Conservation (phyloP, 2,329 filamentous ascomycete genomes). For the Simplicillium sp. region DNA sequence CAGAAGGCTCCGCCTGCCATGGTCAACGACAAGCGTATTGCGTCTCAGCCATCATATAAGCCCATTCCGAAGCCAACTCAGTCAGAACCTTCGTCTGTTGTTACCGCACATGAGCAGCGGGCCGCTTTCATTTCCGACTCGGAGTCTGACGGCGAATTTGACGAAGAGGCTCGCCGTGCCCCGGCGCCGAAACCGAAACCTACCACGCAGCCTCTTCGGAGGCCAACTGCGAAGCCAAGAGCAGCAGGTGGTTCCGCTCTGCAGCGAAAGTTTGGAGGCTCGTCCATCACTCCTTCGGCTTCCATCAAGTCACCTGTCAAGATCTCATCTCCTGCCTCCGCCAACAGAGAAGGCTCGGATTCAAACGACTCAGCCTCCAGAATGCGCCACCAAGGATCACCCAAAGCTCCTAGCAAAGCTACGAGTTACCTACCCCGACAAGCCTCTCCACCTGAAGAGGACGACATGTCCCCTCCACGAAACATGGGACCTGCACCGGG, state of each 20-base stretch:
- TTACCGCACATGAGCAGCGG: slow-evolving; percentile 21
- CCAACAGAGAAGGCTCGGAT: not conserved
- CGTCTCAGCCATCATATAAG: slow-evolving; percentile 24
- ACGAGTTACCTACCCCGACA: slow-evolving; percentile 10
- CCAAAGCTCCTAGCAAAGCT: slow-evolving; percentile 7
- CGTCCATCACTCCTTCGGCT: not conserved
- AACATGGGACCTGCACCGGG: slow-evolving; percentile 5
- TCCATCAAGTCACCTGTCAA: slow-evolving; percentile 5
- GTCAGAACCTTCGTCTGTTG: slow-evolving; percentile 10
- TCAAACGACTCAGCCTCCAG: not conserved
- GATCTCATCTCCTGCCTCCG: slow-evolving; percentile 2
- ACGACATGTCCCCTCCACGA: slow-evolving; percentile 1
- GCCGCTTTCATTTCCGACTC: slow-evolving; percentile 32
- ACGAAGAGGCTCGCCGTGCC: slow-evolving; percentile 9
- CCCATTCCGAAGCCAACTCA: slow-evolving; percentile 12
- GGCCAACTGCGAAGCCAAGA: not conserved
- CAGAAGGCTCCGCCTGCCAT: slow-evolving; percentile 41
- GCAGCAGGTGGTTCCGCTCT: slow-evolving; percentile 3
- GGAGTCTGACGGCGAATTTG: slow-evolving; percentile 17
- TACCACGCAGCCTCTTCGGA: not conserved
- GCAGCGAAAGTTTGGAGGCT: slow-evolving; percentile 5
- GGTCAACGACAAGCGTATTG: slow-evolving; percentile 41
- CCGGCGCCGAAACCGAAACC: slow-evolving; percentile 5
- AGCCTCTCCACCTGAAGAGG: slow-evolving; percentile 11
- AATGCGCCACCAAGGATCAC: not conserved